Evolutionary conservation across 2,329 filamentous ascomycete genomes (phyloP), one percentile per base, ranked within the genome.

Genomic region (Cercospora sp.): DNA sequence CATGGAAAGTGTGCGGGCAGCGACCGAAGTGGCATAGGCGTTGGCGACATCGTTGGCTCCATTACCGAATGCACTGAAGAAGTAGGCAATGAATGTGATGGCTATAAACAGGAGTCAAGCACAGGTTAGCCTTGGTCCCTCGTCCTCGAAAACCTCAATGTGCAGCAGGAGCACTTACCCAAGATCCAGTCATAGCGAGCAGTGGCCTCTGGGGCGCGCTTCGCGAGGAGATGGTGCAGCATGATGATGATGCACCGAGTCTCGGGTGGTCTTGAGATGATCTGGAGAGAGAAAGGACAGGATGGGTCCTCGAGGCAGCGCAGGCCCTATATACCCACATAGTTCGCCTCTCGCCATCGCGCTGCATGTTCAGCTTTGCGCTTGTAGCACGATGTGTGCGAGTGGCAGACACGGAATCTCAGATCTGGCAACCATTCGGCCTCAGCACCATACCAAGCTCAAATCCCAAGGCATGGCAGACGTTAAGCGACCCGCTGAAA

Each of bases 11-110:
- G 84, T 84, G 18, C 80, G 77, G 5, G 84, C 83, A 13, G 83
- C 83, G 43, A 85, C 82, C 0, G 81, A 83, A 13, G 82, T 83
- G 34, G 84, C 84, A 73, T 85, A 86, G 0, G 82, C 80, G 74
- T 85, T 86, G 77, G 83, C 83, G 67, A 85, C 83, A 83, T 85
- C 83, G 74, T 83, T 82, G 71, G 81, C 81, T 80, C 85, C 87
- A 70, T 88, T 88, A 73, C 88, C 89, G 85, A 86, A 89, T 49
- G 87, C 86, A 74, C 61, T 53, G 59, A 88, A 87, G 37, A 89
- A 83, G 75, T 87, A 87, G 66, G 87, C 86, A 76, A 89, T 89
- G 65, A 89, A 82, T 66, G 85, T 86, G 60, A 89, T 83, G 71
- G 86, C 87, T 69, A 89, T 28, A 1, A 28, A 28, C 26, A 28